Percentiles rank a stretch among this genome's conserved stretches.
Evolutionary conservation across 2,329 filamentous ascomycete species (phyloP).

Genomic region (Neofusicoccum ribis): DNA sequence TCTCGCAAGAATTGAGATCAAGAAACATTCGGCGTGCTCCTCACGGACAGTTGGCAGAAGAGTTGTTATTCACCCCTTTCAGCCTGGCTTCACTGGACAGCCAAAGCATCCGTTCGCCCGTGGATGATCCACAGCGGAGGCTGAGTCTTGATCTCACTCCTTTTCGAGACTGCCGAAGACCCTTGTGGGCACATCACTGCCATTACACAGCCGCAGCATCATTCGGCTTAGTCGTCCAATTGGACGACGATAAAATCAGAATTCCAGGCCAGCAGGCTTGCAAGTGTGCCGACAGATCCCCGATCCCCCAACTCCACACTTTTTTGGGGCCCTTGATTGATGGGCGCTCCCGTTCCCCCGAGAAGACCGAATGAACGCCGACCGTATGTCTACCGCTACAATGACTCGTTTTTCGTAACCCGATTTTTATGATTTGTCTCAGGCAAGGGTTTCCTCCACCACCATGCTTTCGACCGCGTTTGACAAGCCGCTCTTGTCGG

Average conservation of each 20-base stretch:
- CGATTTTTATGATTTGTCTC: neutral
- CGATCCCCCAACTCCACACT: slow-evolving; percentile 7
- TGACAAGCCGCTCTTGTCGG: slow-evolving; percentile 19
- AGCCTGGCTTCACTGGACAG: neutral
- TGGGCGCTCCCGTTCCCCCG: slow-evolving; percentile 8
- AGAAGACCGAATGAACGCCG: slow-evolving; percentile 19
- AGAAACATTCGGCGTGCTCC: neutral
- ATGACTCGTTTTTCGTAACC: neutral
- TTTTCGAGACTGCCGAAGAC: neutral
- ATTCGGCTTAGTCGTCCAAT: neutral
- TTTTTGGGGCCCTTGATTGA: neutral
- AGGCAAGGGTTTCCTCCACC: slow-evolving; percentile 15
- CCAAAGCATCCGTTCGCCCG: neutral
- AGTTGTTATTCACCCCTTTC: neutral
- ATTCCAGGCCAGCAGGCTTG: neutral
- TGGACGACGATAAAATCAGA: neutral
- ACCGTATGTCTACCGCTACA: neutral
- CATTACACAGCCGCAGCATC: slow-evolving; percentile 1
- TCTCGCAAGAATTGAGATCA: too few relatives aligned
- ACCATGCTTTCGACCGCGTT: slow-evolving; percentile 10
- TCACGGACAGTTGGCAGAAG: neutral
- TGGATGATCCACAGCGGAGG: neutral
- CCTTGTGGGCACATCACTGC: neutral
- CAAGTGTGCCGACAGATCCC: slow-evolving; percentile 5
- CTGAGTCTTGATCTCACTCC: neutral